Conservation (phyloP, 805 yeast species). For the Yarrowia sp. region DNA sequence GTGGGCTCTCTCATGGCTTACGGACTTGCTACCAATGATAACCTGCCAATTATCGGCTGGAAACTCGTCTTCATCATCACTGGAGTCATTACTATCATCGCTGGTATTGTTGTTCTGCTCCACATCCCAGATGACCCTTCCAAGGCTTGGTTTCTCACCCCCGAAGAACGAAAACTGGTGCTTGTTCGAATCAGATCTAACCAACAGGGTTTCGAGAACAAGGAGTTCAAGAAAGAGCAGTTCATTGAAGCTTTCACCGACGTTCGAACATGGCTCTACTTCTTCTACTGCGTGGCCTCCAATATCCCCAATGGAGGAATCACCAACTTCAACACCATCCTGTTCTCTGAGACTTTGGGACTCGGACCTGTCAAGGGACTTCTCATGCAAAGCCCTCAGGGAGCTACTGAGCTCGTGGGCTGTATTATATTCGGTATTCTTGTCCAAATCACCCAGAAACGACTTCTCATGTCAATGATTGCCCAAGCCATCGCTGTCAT, state of each 20-base stretch:
- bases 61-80: constrained; percentile 17
- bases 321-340: constrained; percentile 21
- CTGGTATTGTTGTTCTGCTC: not conserved
- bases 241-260: constrained; percentile 4
- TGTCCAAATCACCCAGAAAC: constrained; percentile 10
- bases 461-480: constrained; percentile 1
- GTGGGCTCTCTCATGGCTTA: constrained; percentile 6
- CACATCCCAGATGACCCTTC: constrained; percentile 13
- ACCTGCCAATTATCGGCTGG: constrained; percentile 1
- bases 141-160: constrained; percentile 11
- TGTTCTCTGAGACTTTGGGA: constrained; percentile 4
- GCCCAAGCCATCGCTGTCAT: not conserved
- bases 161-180: not conserved
- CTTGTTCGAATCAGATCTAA: constrained; percentile 7
- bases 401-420: constrained; percentile 9
- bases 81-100: constrained; percentile 13
- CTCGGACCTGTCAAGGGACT: constrained; percentile 1
- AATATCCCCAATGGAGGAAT: constrained; percentile 24
- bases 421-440: not conserved
- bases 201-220: constrained; percentile 27
- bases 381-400: constrained; percentile 5
- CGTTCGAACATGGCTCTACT: constrained; percentile 21
- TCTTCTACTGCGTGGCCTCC: constrained; percentile 2
- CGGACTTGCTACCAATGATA: constrained; percentile 2
- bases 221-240: constrained; percentile 8